Percentiles rank a stretch among this genome's conserved stretches.
phyloP scores from a whole-genome alignment of 805 yeast species.

The Metschnikowia lunata region DNA sequence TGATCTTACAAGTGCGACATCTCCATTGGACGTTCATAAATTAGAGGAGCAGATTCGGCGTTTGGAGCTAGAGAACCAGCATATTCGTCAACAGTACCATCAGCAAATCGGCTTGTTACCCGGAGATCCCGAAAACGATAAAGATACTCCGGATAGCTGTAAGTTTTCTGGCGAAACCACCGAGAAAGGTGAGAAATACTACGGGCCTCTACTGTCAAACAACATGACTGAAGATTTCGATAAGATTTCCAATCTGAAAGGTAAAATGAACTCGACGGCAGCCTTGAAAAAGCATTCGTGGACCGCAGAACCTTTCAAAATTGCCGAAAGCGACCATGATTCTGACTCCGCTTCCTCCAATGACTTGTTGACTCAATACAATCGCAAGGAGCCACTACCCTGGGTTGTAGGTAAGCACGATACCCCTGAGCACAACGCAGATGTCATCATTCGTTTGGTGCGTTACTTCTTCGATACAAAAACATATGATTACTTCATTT shows the following conservation, averaged over 20 bases:
- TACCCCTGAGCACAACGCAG: constrained; percentile 23
- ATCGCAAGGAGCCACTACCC: constrained; percentile 31
- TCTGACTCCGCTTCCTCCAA: not conserved
- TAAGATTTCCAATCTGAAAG: constrained; percentile 3
- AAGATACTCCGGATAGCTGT: constrained; percentile 7
- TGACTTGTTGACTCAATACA: no score
- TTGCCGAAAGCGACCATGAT: constrained; percentile 4
- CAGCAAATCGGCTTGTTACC: not conserved
- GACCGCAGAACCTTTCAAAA: constrained; percentile 6
- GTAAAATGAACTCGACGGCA: not conserved
- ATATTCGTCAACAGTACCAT: constrained; percentile 2
- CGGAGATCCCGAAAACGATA: not conserved
- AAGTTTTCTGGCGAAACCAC: constrained; percentile 34
- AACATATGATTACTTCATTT: constrained; percentile 39
- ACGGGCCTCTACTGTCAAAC: constrained; percentile 48
- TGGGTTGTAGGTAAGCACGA: constrained; percentile 15
- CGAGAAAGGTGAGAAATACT: constrained; percentile 41
- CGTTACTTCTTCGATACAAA: constrained; percentile 37
- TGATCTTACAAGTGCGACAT: not conserved
- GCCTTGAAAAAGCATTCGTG: constrained; percentile 9
- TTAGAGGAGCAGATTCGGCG: constrained; percentile 5
- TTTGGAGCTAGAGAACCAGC: constrained; percentile 3
- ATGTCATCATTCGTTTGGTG: constrained; percentile 32
- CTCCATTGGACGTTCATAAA: constrained; percentile 1
- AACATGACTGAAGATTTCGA: constrained; percentile 42